Base-by-base conservation (phyloP, 164 flowering plant species). In the Taxillus chinensis region DNA sequence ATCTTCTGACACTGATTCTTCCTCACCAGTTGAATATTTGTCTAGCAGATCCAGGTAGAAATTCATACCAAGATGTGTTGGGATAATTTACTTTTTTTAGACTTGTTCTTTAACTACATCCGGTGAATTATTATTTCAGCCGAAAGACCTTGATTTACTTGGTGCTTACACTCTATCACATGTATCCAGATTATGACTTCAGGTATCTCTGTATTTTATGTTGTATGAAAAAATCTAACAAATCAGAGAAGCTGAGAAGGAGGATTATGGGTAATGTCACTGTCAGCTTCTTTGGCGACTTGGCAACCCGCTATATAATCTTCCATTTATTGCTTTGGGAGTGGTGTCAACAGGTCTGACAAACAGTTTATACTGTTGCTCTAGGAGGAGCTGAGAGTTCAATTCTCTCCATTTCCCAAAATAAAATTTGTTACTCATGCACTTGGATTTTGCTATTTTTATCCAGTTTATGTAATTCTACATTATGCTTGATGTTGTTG, bases 291-390 rank as follows among this genome's bases (percentile, higher is more conserved):
- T 73, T 71, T 57, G 83, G 97, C 95, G 96, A 75, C 85, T 62
- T 84, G 92, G 85, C 91, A 90, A 80, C 98, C 97, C 92, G 67
- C 80, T 78, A 69, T 68, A 69, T 77, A 71, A 74, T 80, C 90
- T 84, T 81, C 68, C 74, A 63, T 70, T 65, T 62, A 68, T 58
- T 61, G 68, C 41, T 64, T 37, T 77, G 98, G 97, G 86, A 83
- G 86, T 93, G 98, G 81, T 93, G 98, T 93, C 98, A 93, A 77
- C 81, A 64, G 98, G 96, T 80, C 86, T 85, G 98, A 90, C 98
- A 83, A 85, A 76, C 91, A 73, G 97, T 90, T 82, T 67, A n/a
- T 62, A 84, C 96, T 82, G 97, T 90, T 79, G 98, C 98, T 90
- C 98, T 80, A 61, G 48, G 56, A 62, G 74, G 90, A 90, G 98